These are phyloP conservation scores for Suillus fuscotomentosus DNA, from an alignment of 768 basidiomycete genomes.

Conservation along the genomic window DNA sequence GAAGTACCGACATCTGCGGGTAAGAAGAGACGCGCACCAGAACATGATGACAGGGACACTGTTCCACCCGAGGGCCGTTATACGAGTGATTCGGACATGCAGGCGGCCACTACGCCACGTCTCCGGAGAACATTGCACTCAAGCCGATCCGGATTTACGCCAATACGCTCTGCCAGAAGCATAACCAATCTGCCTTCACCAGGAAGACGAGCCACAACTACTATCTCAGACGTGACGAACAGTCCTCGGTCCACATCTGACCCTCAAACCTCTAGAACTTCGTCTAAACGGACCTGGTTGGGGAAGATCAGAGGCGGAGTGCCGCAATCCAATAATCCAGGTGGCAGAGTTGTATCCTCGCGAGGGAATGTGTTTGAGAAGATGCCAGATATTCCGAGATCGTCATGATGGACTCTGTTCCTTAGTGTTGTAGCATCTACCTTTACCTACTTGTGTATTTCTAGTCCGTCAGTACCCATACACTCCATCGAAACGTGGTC, in stretches of 20 bases:
- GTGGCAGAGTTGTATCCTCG: neutral
- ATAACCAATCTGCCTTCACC: constrained; percentile 42
- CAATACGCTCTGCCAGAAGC: constrained; percentile 49
- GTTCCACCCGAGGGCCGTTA: constrained; percentile 68
- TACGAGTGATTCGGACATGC: constrained; percentile 34
- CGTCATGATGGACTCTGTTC: constrained; percentile 3
- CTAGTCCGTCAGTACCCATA: neutral
- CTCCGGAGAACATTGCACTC: constrained; percentile 57
- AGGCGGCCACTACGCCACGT: constrained; percentile 53
- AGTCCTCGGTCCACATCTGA: constrained; percentile 44
- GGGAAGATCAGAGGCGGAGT: constrained; percentile 60
- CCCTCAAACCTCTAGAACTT: constrained; percentile 30
- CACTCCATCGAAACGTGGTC: neutral
- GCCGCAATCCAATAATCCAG: constrained; percentile 13
- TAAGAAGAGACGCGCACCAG: constrained; percentile 74
- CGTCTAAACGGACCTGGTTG: constrained; percentile 65
- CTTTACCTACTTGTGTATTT: constrained; percentile 18
- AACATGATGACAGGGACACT: constrained; percentile 66
- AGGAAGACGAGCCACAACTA: constrained; percentile 40
- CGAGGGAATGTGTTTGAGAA: constrained; percentile 17
- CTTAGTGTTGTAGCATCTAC: constrained; percentile 11
- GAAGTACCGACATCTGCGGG: constrained; percentile 44
- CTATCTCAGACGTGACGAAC: constrained; percentile 65
- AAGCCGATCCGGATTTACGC: constrained; percentile 70
- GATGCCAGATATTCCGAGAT: neutral